Evolutionary conservation across 2,329 filamentous ascomycete species (phyloP).

Genomic region (Fusarium sp.): DNA sequence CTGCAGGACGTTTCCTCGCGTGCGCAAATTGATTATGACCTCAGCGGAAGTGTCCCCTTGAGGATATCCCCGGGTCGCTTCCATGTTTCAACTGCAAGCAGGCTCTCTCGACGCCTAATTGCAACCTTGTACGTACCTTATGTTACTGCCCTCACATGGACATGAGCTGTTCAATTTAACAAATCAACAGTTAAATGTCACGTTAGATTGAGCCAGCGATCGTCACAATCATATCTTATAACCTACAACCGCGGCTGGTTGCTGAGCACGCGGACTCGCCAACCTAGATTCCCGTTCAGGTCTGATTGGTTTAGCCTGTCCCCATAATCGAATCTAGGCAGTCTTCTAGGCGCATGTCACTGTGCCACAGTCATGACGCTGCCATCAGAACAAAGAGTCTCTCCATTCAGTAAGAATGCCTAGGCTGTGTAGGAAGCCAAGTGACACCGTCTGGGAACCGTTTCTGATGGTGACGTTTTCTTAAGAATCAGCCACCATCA

Average conservation of each 20-base stretch:
- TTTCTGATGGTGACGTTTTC: conserved; percentile 43
- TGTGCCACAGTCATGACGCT: conserved; percentile 43
- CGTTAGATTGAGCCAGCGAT: conserved; percentile 20
- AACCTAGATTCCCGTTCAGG: conserved; percentile 3
- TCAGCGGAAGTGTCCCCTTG: conserved; percentile 11
- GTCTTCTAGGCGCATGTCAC: conserved; percentile 19
- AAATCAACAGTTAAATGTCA: conserved; percentile 18
- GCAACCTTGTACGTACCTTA: conserved; percentile 1
- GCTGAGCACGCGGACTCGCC: conserved; percentile 10
- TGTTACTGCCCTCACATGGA: conserved; percentile 8
- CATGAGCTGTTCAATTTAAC: conserved; percentile 11
- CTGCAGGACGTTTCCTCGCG: conserved; percentile 2
- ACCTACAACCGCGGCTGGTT: not conserved
- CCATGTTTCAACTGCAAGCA: conserved; percentile 24
- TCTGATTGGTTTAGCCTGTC: conserved; percentile 20
- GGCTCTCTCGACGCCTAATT: not conserved
- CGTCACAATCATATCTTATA: conserved; percentile 1
- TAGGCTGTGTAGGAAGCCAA: conserved; percentile 10
- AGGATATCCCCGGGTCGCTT: conserved; percentile 22
- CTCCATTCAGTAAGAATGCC: not conserved
- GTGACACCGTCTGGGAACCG: conserved; percentile 23
- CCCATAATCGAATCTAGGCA: conserved; percentile 23
- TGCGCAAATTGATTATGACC: conserved; percentile 5
- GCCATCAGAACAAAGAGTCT: conserved; percentile 7
- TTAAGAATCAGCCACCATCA: conserved; percentile 38